Evolutionary conservation across 2,329 filamentous ascomycete genomes (phyloP), one percentile per base, ranked within the genome.

Genomic region (Verticillium isaacii): DNA sequence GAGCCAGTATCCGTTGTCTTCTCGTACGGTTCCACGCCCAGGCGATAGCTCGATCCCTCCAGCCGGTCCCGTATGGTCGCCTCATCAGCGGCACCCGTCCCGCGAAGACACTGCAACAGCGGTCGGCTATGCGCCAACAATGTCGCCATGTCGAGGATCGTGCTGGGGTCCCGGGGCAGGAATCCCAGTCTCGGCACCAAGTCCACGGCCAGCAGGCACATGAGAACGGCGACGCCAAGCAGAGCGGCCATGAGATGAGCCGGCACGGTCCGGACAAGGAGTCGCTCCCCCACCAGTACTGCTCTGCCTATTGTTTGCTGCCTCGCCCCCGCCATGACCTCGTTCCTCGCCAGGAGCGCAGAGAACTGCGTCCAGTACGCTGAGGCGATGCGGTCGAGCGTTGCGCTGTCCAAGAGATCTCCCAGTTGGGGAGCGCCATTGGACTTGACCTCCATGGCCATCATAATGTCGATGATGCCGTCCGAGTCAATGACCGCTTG

Each of bases 11-110:
- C 58, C 3, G 67, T 67, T 3, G 70, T 61, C 41, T 72, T 71
- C 57, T 76, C 73, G 41, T 76, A 73, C 0, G 74, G 67, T 57
- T 76, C 74, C 7, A 76, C 71, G 12, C 74, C 74, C 2, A 69
- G 73, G 12, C 70, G 72, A 54, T 72, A 78, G 1, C 66, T 60
- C 5, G 68, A 69, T 1, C 67, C 68, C 0, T 65, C 61, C 1
- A 78, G 64, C 14, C 69, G 68, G 32, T 69, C 64, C 3, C 66
- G 65, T 1, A 78, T 62, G 1, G 66, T 68, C 2, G 64, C 63
- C 9, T 64, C 63, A 45, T 72, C 68, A 15, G 69, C 74, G 11
- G 72, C 73, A 5, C 75, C 75, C 14, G 73, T 68, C 2, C 74
- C 75, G 8, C 68, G 69, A 1, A 77, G 69, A 1, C 68, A 69